Evolutionary conservation across 2,329 filamentous ascomycete genomes (phyloP).

Genomic region (Nemania serpens): DNA sequence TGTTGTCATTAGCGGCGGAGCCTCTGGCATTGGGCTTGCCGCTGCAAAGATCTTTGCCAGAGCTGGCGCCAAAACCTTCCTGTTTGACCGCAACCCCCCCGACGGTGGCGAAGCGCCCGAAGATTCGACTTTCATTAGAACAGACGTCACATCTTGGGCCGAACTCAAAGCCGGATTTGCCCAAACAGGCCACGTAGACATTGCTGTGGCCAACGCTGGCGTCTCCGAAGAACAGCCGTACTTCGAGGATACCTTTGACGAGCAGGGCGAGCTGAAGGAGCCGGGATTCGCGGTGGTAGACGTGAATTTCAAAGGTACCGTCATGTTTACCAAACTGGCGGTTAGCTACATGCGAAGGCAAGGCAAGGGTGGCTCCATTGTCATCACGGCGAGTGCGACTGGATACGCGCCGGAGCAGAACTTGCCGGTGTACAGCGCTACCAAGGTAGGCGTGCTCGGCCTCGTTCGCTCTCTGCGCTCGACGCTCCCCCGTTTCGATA

Average conservation of each 20-base stretch:
- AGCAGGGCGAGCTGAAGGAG: conserved; percentile 32
- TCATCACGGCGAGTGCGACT: conserved; percentile 45
- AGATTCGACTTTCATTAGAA: background rate
- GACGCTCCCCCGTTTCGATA: conserved; percentile 28
- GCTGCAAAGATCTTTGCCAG: background rate
- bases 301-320: conserved; percentile 40
- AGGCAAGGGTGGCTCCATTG: conserved; percentile 40
- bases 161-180: background rate
- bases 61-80: background rate
- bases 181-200: conserved; percentile 35
- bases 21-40: background rate
- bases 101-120: background rate
- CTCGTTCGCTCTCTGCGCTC: conserved; percentile 42
- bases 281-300: conserved; percentile 40
- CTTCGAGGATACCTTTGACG: conserved; percentile 40
- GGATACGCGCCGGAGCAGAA: conserved; percentile 44
- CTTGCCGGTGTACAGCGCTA: conserved; percentile 40
- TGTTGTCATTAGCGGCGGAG: background rate
- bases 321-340: conserved; percentile 44
- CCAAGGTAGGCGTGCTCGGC: conserved; percentile 23
- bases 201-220: conserved; percentile 44
- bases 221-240: conserved; percentile 38
- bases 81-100: background rate
- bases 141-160: background rate
- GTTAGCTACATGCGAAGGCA: conserved; percentile 33